Evolutionary conservation across 306 rosid genomes (phyloP).

Genomic region (Castanopsis chinensis): DNA sequence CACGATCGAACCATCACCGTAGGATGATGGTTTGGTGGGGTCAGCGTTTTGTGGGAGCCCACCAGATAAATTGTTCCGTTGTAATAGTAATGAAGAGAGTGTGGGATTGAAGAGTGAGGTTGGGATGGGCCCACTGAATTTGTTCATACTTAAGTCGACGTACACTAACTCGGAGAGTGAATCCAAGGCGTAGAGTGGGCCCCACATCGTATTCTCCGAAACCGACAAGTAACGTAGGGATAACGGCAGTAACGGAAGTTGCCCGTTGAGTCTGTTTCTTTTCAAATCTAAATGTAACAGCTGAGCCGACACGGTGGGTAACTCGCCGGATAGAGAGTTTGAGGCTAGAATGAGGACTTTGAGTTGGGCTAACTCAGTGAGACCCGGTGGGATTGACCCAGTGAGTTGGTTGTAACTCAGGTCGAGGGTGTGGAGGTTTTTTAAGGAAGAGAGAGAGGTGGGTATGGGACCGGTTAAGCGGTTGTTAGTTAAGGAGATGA

Average conservation of each 20-base stretch:
- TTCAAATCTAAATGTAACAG: conserved; percentile 64
- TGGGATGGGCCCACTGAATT: conserved; percentile 58
- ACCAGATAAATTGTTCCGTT: conserved; percentile 75
- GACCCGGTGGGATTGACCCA: conserved; percentile 50
- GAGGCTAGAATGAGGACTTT: conserved; percentile 58
- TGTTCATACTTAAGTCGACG: conserved; percentile 63
- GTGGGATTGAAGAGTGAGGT: conserved; percentile 45
- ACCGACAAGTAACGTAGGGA: conserved; percentile 71
- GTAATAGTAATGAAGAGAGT: conserved; percentile 48
- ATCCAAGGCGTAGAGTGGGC: conserved; percentile 55
- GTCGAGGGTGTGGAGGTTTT: conserved; percentile 72
- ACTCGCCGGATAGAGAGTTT: conserved; percentile 39
- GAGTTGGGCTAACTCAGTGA: conserved; percentile 41
- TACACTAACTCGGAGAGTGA: conserved; percentile 48
- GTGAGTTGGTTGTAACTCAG: conserved; percentile 65
- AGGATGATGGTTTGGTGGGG: conserved; percentile 18
- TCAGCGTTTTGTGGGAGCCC: conserved; percentile 26
- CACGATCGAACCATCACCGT: conserved; percentile 53
- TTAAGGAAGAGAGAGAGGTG: conserved; percentile 36
- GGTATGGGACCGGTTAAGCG: conserved; percentile 71
- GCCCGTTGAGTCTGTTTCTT: conserved; percentile 45
- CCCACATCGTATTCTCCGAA: conserved; percentile 49
- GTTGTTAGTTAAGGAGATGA: conserved; percentile 59
- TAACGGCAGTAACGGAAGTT: conserved; percentile 41
- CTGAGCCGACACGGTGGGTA: conserved; percentile 43